Evolutionary conservation across 257 asterid species (phyloP).

Genomic region (Apocynum venetum): DNA sequence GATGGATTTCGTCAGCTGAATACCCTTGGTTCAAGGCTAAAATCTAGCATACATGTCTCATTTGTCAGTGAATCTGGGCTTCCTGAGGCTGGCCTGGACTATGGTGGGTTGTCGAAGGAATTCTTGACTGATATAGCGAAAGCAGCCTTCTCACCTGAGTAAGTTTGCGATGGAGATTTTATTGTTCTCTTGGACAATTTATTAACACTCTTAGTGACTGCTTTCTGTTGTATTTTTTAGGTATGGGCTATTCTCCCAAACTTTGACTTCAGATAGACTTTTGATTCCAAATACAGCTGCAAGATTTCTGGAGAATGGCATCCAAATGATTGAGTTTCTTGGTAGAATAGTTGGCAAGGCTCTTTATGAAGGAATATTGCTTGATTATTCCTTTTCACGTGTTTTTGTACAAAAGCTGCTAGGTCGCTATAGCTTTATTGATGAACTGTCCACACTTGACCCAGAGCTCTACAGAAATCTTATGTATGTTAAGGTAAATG

Average conservation of each 20-base stretch:
- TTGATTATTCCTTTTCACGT: constrained; percentile 87
- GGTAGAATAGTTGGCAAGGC: constrained; percentile 96
- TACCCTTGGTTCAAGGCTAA: constrained; percentile 77
- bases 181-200: constrained; percentile 2
- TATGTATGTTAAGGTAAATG: constrained; percentile 85
- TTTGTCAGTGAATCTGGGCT: constrained; percentile 95
- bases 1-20: constrained; percentile 89
- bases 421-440: constrained; percentile 96
- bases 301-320: constrained; percentile 76
- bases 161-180: constrained; percentile 28
- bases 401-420: constrained; percentile 89
- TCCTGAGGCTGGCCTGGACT: constrained; percentile 97
- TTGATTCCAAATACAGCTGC: constrained; percentile 78
- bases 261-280: constrained; percentile 78
- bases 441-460: constrained; percentile 90
- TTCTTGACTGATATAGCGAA: constrained; percentile 86
- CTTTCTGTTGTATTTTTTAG: constrained; percentile 30
- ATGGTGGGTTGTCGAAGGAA: constrained; percentile 96
- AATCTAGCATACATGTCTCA: constrained; percentile 77
- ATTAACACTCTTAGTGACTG: constrained; percentile 14
- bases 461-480: constrained; percentile 90
- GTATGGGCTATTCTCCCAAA: constrained; percentile 89
- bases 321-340: constrained; percentile 88
- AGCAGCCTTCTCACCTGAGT: constrained; percentile 88
- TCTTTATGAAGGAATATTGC: constrained; percentile 87